phyloP scores from a whole-genome alignment of 495 filamentous ascomycete species.

The Cudoniella acicularis region DNA sequence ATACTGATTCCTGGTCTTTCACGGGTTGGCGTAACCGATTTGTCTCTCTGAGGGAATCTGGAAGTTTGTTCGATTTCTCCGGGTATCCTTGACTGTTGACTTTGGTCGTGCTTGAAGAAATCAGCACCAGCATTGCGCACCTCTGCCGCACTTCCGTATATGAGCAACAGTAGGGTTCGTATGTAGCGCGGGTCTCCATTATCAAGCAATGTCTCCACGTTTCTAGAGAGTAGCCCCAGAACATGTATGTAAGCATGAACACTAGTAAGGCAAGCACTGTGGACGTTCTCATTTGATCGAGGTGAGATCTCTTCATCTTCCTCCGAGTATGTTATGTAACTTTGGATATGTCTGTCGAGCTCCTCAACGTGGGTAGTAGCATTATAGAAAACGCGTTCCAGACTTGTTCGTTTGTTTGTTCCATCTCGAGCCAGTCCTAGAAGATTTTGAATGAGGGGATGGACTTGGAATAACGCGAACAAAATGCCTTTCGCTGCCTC shows the following conservation, averaged over 20 bases:
- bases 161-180: conserved; percentile 72
- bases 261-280: conserved; percentile 62
- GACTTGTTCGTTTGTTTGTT: conserved; percentile 61
- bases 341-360: conserved; percentile 68
- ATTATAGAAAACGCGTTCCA: conserved; percentile 76
- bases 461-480: conserved; percentile 78
- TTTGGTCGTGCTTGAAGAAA: conserved; percentile 3
- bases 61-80: conserved; percentile 29
- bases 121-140: conserved; percentile 40
- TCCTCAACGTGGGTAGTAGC: conserved; percentile 70
- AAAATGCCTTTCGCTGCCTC: conserved; percentile 84
- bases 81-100: background rate
- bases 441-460: conserved; percentile 69
- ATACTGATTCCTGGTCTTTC: conserved; percentile 45
- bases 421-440: conserved; percentile 67
- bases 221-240: conserved; percentile 63
- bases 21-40: conserved; percentile 58
- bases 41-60: conserved; percentile 42
- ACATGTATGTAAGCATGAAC: conserved; percentile 75
- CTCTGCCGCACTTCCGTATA: conserved; percentile 79
- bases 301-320: conserved; percentile 43
- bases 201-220: conserved; percentile 64
- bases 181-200: conserved; percentile 76
- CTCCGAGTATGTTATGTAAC: conserved; percentile 52
- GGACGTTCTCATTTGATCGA: conserved; percentile 63